phyloP scores from a whole-genome alignment of 2,329 filamentous ascomycete species.

The Xylaria sp. region DNA sequence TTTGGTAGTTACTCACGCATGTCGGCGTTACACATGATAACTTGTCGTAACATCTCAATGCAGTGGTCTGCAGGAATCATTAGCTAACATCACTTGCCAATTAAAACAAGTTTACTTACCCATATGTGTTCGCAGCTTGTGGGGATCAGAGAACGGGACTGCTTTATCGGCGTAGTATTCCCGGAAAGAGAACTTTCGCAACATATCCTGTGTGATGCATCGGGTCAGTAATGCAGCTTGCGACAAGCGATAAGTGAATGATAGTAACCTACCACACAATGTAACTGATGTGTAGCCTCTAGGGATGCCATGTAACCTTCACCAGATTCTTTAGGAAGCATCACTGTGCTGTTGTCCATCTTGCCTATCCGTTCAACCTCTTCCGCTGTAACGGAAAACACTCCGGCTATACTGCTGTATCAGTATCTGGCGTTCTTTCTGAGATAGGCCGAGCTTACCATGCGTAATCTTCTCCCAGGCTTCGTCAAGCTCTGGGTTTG shows the following conservation, averaged over 20 bases:
- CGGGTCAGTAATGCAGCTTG: neutral
- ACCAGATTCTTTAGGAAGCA: conserved; percentile 26
- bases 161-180: conserved; percentile 26
- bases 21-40: conserved; percentile 27
- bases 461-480: conserved; percentile 22
- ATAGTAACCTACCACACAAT: conserved; percentile 27
- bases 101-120: conserved; percentile 3
- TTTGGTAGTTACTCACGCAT: conserved; percentile 1
- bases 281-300: conserved; percentile 30
- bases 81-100: neutral
- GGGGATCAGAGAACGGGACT: conserved; percentile 14
- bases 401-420: conserved; percentile 1
- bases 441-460: neutral
- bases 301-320: conserved; percentile 32
- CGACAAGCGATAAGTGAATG: neutral
- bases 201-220: conserved; percentile 3
- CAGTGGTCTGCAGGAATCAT: conserved; percentile 25
- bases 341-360: conserved; percentile 19
- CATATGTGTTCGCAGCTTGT: conserved; percentile 16
- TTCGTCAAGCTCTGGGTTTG: conserved; percentile 13
- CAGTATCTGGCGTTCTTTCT: neutral
- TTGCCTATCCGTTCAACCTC: conserved; percentile 16
- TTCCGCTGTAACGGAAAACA: conserved; percentile 15
- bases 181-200: conserved; percentile 23
- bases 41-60: conserved; percentile 29